Evolutionary conservation across 495 filamentous ascomycete genomes (phyloP).

Genomic region (Daldinia caldariorum): DNA sequence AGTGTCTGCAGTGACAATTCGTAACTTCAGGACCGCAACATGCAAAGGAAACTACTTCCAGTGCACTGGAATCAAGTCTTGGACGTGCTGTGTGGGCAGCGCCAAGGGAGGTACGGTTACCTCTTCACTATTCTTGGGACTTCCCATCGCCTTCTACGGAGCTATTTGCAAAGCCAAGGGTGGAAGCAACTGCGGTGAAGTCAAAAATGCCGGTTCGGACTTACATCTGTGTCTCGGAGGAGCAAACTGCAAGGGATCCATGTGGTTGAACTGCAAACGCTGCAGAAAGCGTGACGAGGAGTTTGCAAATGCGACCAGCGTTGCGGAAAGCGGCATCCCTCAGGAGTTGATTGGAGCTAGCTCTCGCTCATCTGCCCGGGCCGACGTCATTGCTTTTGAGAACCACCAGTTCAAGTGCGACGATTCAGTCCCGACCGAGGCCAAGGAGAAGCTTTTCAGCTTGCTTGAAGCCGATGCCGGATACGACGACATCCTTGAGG

Average conservation of each 20-base stretch:
- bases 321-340: not conserved
- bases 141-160: not conserved
- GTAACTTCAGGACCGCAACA: not conserved
- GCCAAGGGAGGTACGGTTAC: not conserved
- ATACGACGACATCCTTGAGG: not conserved
- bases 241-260: not conserved
- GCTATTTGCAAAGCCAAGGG: not conserved
- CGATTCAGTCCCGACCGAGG: not conserved
- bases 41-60: not conserved
- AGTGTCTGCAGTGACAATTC: not conserved
- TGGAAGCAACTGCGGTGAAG: not conserved
- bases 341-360: not conserved
- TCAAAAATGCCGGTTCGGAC: not conserved
- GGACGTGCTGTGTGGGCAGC: not conserved
- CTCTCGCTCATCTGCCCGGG: not conserved
- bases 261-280: not conserved
- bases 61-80: not conserved
- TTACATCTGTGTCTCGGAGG: not conserved
- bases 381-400: not conserved
- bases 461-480: not conserved
- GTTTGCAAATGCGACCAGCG: too few species aligned
- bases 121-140: not conserved
- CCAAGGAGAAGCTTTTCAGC: not conserved
- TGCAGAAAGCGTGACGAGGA: not conserved
- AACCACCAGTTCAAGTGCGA: conserved; percentile 1